phyloP scores from a whole-genome alignment of 2,329 filamentous ascomycete genomes.

The Pseudocercospora musae region DNA sequence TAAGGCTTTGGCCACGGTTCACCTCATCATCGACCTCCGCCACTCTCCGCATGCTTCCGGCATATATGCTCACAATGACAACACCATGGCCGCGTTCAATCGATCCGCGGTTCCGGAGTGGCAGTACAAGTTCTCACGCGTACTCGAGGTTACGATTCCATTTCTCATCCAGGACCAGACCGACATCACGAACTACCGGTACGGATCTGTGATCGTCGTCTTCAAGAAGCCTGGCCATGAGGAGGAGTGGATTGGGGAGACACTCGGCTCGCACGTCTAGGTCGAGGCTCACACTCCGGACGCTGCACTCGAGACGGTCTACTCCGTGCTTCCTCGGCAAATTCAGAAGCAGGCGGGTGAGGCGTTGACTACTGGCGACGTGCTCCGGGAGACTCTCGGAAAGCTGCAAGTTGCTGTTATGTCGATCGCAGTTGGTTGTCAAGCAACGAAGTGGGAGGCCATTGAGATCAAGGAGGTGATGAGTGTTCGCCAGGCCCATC shows the following conservation, averaged over 20 bases:
- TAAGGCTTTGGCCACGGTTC: not conserved
- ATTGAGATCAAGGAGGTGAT: not conserved
- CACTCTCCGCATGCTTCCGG: not conserved
- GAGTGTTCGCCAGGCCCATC: not conserved
- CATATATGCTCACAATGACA: not conserved
- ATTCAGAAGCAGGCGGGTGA: not conserved
- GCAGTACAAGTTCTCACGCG: not conserved
- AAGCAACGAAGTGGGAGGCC: not conserved
- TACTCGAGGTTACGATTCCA: not conserved
- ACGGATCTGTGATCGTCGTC: not conserved
- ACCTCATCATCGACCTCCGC: not conserved
- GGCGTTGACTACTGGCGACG: not conserved
- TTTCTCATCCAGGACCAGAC: not conserved
- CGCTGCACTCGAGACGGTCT: not conserved
- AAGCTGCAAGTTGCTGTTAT: not conserved
- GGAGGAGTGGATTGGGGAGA: not conserved
- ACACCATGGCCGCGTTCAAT: not conserved
- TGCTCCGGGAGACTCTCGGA: not conserved
- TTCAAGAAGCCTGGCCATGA: not conserved
- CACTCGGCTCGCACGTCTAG: not conserved
- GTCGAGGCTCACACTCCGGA: not conserved
- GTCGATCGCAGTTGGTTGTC: not conserved
- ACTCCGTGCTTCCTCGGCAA: not conserved
- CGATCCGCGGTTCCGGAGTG: not conserved
- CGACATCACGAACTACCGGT: slow-evolving; percentile 1